phyloP scores from a whole-genome alignment of 768 basidiomycete genomes.

The Tricholomella constricta region DNA sequence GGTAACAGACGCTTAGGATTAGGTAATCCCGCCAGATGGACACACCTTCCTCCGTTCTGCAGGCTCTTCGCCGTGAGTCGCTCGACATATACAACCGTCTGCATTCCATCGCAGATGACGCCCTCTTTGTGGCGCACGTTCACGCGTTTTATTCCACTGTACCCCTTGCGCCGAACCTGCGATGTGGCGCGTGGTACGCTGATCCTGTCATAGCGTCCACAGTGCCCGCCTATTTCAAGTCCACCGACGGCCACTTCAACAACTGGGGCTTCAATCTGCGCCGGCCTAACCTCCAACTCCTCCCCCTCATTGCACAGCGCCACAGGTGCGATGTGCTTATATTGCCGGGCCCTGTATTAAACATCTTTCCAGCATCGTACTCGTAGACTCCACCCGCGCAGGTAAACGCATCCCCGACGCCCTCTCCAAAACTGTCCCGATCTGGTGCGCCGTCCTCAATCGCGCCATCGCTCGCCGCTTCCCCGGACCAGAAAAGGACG shows the following conservation, averaged over 20 bases:
- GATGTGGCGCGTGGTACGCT: conserved; percentile 95
- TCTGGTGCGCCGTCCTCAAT: conserved; percentile 93
- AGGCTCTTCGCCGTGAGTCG: conserved; percentile 65
- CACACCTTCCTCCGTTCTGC: conserved; percentile 31
- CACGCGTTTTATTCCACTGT: conserved; percentile 37
- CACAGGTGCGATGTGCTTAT: conserved; percentile 77
- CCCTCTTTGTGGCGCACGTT: conserved; percentile 56
- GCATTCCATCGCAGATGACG: conserved; percentile 82
- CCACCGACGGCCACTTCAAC: conserved; percentile 83
- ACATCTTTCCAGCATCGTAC: conserved; percentile 56
- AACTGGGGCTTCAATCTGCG: conserved; percentile 87
- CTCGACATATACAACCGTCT: conserved; percentile 84
- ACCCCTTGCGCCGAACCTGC: conserved; percentile 72
- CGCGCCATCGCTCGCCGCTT: conserved; percentile 48
- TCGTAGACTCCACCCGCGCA: conserved; percentile 91
- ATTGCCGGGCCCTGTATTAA: too few relatives aligned
- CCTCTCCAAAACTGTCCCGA: conserved; percentile 88
- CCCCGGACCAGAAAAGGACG: conserved; percentile 21
- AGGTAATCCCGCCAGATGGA: conserved; percentile 15
- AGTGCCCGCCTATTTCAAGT: conserved; percentile 82
- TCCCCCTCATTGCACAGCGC: conserved; percentile 53
- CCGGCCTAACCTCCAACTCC: conserved; percentile 80
- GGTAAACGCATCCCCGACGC: conserved; percentile 96
- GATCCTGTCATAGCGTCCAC: conserved; percentile 55
- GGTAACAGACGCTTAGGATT: conserved; percentile 9